Conservation (phyloP, 352 stramenopile species). For the Pseudoperonospora humuli region DNA sequence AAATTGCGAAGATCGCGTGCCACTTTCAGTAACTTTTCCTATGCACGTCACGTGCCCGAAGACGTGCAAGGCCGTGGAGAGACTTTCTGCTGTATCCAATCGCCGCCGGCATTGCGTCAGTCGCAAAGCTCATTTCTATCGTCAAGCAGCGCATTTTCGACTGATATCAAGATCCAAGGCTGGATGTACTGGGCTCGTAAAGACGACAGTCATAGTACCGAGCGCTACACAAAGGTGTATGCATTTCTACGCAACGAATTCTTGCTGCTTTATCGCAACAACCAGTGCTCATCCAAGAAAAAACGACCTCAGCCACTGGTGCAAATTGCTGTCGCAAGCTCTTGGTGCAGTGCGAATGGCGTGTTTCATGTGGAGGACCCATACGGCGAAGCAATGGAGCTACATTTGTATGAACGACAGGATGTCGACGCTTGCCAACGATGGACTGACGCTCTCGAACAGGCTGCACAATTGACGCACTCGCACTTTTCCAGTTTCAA, state of each 20-base stretch:
- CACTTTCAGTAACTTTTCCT: constrained; percentile 12
- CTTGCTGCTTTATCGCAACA: constrained; percentile 50
- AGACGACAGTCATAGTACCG: constrained; percentile 19
- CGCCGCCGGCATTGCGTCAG: constrained; percentile 10
- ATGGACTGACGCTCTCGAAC: constrained; percentile 49
- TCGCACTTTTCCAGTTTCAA: constrained; percentile 57
- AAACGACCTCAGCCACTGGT: constrained; percentile 36
- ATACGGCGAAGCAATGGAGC: constrained; percentile 67
- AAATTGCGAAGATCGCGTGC: constrained; percentile 15
- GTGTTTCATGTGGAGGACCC: constrained; percentile 46
- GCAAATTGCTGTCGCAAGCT: constrained; percentile 54
- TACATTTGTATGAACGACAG: constrained; percentile 57
- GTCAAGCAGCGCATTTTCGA: constrained; percentile 19
- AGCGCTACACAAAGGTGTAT: constrained; percentile 68
- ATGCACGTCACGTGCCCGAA: constrained; percentile 2
- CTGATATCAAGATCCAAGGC: constrained; percentile 31
- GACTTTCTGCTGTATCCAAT: constrained; percentile 17
- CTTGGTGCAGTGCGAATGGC: constrained; percentile 33
- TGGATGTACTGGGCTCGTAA: constrained; percentile 73
- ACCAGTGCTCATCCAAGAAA: constrained; percentile 34
- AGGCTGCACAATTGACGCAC: constrained; percentile 47
- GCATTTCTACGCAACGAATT: constrained; percentile 62
- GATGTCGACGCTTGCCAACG: constrained; percentile 18
- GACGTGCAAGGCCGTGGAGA: constrained; percentile 4
- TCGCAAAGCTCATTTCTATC: constrained; percentile 20